Percentiles rank a stretch among this genome's conserved stretches.
These are phyloP conservation scores for Trematosphaeria pertusa DNA, from an alignment of 2,329 filamentous ascomycete genomes.

Conservation along the genomic window DNA sequence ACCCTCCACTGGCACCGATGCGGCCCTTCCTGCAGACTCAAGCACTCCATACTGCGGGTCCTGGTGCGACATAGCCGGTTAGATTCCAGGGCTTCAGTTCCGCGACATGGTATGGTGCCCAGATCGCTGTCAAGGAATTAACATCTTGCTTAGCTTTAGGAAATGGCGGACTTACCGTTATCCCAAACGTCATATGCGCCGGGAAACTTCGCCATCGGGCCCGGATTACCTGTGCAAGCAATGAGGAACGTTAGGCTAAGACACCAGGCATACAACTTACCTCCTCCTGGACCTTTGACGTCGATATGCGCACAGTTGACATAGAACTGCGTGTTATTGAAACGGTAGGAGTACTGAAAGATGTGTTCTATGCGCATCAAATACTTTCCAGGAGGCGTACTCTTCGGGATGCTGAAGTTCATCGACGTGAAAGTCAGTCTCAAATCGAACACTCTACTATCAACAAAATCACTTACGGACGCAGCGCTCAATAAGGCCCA, in stretches of 20 bases:
- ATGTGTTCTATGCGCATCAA: slow-evolving; percentile 5
- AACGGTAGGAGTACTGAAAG: not conserved
- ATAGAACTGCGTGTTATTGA: slow-evolving; percentile 1
- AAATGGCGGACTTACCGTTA: not conserved
- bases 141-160: not conserved
- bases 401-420: slow-evolving; percentile 18
- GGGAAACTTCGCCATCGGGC: slow-evolving; percentile 2
- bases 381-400: slow-evolving; percentile 3
- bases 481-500: not conserved
- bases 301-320: slow-evolving; percentile 7
- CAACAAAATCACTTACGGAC: not conserved
- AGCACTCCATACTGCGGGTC: not conserved
- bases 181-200: not conserved
- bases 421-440: slow-evolving; percentile 16
- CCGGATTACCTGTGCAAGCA: not conserved
- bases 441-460: not conserved
- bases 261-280: slow-evolving; percentile 4
- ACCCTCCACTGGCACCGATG: not conserved
- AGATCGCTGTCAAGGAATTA: not conserved
- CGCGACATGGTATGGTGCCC: not conserved
- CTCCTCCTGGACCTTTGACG: slow-evolving; percentile 6
- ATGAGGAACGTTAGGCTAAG: not conserved
- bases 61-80: not conserved
- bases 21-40: not conserved
- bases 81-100: not conserved